Evolutionary conservation across 371 early-diverging fungal genomes (phyloP), one percentile per base, ranked within the genome.

Genomic region (Funneliformis caledonium): DNA sequence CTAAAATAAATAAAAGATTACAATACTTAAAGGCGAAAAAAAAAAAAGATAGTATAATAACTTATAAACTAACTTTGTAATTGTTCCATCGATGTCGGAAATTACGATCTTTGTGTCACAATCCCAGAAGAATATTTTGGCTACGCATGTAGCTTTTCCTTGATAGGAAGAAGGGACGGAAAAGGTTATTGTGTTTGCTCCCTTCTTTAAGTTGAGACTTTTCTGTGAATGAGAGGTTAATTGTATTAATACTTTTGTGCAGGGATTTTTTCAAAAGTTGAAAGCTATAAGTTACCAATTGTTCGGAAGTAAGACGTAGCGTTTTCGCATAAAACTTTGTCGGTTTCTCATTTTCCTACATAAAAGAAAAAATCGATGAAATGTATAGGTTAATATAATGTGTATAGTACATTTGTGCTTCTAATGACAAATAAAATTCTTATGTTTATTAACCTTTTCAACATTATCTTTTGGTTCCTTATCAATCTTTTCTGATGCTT

Each of bases 71-170:
- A 22, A 89, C 84, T 99, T 99, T 59, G 99, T 99, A 76, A 99
- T 99, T 0, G 99, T 99, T 61, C 99, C 99, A 85, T 99, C 99
- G 81, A 99, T 97, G 85, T 99, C 99, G 0, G 97, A 97, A 74
- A 99, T 96, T 37, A 99, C 97, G 45, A 99, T 91, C 76, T 96
- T 91, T 60, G 93, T 93, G 81, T 93, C 90, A 81, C 93, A 84
- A 52, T 93, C 88, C 97, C 97, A 99, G 42, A 97, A 88, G 84
- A 96, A 99, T 22, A 98, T 91, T 77, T 94, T 93, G 16, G 97
- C 93, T 14, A 90, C 85, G 82, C 96, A 96, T 45, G 87, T 88
- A 43, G 96, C 92, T 22, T 92, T 92, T 78, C 95, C 92, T 83
- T 94, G 92, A 83, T 93, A 89, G 37, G 89, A 87, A 33, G 95